Conservation (phyloP, 768 basidiomycete genomes). For the Fomitopsis pulvina region DNA sequence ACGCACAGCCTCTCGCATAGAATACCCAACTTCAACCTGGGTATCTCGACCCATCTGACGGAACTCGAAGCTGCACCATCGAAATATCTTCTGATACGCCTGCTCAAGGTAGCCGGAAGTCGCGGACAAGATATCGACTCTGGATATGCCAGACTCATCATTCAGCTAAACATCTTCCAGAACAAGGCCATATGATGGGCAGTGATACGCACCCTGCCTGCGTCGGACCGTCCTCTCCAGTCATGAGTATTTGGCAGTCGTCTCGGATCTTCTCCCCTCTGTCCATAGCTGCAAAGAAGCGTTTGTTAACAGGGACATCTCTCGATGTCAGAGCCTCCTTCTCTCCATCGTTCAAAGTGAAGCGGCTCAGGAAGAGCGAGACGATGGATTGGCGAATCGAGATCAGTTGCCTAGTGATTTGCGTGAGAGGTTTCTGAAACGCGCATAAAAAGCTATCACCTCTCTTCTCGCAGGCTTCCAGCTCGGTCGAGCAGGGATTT, state of each 20-base stretch:
- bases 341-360: constrained; percentile 76
- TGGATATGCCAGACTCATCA: constrained; percentile 23
- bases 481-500: constrained; percentile 78
- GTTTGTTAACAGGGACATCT: constrained; percentile 65
- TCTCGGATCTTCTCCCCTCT: constrained; percentile 75
- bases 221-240: constrained; percentile 75
- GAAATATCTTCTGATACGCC: constrained; percentile 83
- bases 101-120: constrained; percentile 82
- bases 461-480: constrained; percentile 63
- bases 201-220: constrained; percentile 60
- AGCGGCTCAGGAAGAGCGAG: constrained; percentile 71
- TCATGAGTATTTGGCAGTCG: constrained; percentile 83
- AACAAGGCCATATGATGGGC: not conserved
- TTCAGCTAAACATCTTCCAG: not conserved
- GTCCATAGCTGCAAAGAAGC: constrained; percentile 84
- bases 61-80: constrained; percentile 84
- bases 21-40: constrained; percentile 58
- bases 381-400: constrained; percentile 71
- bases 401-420: constrained; percentile 50
- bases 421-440: not conserved
- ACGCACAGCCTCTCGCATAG: constrained; percentile 65
- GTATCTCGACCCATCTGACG: constrained; percentile 69
- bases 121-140: constrained; percentile 82
- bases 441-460: constrained; percentile 38
- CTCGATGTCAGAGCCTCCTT: constrained; percentile 68